These are phyloP conservation scores for Coemansia sp. DNA, from an alignment of 192 early-diverging fungal species.

Conservation along the genomic window DNA sequence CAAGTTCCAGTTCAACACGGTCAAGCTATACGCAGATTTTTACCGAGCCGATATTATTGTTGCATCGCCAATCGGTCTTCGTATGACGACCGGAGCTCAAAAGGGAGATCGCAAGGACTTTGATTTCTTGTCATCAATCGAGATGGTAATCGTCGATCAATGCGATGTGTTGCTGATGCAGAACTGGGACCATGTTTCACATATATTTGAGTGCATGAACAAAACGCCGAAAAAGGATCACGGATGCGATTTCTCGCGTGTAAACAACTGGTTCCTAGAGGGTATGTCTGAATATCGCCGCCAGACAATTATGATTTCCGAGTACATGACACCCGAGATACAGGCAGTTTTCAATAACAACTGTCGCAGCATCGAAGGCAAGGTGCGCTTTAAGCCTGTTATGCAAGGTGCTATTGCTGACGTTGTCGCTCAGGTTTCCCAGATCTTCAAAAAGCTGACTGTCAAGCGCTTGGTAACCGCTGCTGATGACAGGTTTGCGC, in stretches of 20 bases:
- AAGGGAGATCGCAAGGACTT: slow-evolving; percentile 87
- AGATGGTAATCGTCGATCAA: slow-evolving; percentile 85
- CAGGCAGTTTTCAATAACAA: slow-evolving; percentile 80
- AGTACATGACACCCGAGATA: slow-evolving; percentile 87
- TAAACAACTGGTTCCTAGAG: slow-evolving; percentile 84
- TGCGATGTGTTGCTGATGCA: slow-evolving; percentile 91
- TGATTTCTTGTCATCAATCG: slow-evolving; percentile 93
- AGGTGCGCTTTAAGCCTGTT: slow-evolving; percentile 65
- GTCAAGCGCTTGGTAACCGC: slow-evolving; percentile 58
- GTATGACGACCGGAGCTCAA: slow-evolving; percentile 75
- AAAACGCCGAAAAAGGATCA: slow-evolving; percentile 86
- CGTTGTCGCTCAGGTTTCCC: slow-evolving; percentile 76
- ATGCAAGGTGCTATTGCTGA: slow-evolving; percentile 73
- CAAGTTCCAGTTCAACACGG: slow-evolving; percentile 80
- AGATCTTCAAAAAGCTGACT: slow-evolving; percentile 79
- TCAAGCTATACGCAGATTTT: slow-evolving; percentile 87
- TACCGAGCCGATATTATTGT: slow-evolving; percentile 90
- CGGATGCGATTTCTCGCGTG: slow-evolving; percentile 93
- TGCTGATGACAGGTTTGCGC: slow-evolving; percentile 80
- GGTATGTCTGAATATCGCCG: slow-evolving; percentile 81
- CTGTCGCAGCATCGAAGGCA: slow-evolving; percentile 60
- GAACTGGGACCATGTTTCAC: slow-evolving; percentile 96
- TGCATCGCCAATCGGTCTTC: slow-evolving; percentile 87
- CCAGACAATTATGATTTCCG: slow-evolving; percentile 84
- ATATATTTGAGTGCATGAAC: slow-evolving; percentile 84